Conservation (phyloP, 495 filamentous ascomycete genomes). For the Cercophora sp. region DNA sequence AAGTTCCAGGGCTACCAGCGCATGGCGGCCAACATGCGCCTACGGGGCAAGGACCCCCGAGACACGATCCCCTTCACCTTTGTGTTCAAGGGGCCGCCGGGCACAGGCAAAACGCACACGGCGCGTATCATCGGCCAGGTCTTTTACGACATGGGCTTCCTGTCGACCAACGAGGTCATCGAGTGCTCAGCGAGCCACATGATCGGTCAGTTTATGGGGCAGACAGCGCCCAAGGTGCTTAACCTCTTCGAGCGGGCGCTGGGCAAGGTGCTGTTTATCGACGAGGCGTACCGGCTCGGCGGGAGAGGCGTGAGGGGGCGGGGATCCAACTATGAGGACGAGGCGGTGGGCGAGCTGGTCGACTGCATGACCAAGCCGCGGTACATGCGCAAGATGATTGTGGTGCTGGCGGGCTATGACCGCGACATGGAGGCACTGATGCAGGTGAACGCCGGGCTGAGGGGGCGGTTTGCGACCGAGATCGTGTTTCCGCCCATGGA, state of each 20-base stretch:
- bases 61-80: conserved; percentile 40
- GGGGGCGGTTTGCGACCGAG: conserved; percentile 56
- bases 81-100: conserved; percentile 41
- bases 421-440: conserved; percentile 68
- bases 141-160: conserved; percentile 67
- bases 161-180: conserved; percentile 50
- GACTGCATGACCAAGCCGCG: conserved; percentile 62
- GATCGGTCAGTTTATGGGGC: conserved; percentile 58
- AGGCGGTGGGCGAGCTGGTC: conserved; percentile 71
- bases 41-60: conserved; percentile 55
- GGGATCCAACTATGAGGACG: conserved; percentile 59
- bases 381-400: conserved; percentile 61
- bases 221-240: conserved; percentile 61
- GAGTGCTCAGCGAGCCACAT: conserved; percentile 61
- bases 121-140: conserved; percentile 68
- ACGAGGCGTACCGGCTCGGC: conserved; percentile 62
- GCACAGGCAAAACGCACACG: conserved; percentile 73
- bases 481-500: no score
- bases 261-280: conserved; percentile 62
- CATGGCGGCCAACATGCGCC: conserved; percentile 50
- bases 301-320: no score
- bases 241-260: conserved; percentile 55
- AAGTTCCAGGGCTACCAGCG: conserved; percentile 59
- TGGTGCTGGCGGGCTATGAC: conserved; percentile 73
- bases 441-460: conserved; percentile 55